These are phyloP conservation scores for Aspergillus panamensis DNA, from an alignment of 495 filamentous ascomycete genomes.

Conservation along the genomic window DNA sequence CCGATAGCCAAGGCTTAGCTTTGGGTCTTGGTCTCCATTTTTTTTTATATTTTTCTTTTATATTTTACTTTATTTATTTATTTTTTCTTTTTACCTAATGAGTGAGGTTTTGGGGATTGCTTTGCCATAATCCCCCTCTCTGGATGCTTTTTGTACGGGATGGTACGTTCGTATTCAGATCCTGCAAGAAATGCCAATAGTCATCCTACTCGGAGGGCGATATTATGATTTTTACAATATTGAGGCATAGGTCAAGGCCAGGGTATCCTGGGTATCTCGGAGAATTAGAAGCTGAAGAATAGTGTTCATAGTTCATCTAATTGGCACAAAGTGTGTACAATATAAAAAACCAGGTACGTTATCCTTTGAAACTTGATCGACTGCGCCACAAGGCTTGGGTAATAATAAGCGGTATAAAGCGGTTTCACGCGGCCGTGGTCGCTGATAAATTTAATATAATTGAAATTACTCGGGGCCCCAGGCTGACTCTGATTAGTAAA, in stretches of 20 bases:
- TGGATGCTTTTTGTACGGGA: too few relatives aligned
- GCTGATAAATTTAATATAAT: neutral
- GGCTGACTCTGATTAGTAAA: neutral
- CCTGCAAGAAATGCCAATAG: too few relatives aligned
- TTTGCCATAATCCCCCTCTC: too few relatives aligned
- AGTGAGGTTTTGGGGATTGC: neutral
- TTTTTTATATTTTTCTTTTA: neutral
- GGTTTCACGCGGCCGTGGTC: neutral
- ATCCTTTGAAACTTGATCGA: neutral
- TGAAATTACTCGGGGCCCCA: neutral
- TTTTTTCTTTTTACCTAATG: neutral
- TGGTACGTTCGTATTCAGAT: too few relatives aligned
- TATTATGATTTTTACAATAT: too few relatives aligned
- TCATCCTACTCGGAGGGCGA: too few relatives aligned
- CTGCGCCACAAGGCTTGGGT: conserved; percentile 11
- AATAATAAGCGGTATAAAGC: neutral
- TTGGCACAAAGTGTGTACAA: too few relatives aligned
- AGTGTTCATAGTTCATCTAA: too few relatives aligned
- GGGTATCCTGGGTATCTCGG: too few relatives aligned
- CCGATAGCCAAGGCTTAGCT: conserved; percentile 25
- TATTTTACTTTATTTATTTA: neutral
- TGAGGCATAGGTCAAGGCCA: too few relatives aligned
- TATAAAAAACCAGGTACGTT: too few relatives aligned
- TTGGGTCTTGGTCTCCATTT: neutral
- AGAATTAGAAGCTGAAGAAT: too few relatives aligned